phyloP scores from a whole-genome alignment of 1,284 basidiomycete genomes.

The Stereum hirsutum region DNA sequence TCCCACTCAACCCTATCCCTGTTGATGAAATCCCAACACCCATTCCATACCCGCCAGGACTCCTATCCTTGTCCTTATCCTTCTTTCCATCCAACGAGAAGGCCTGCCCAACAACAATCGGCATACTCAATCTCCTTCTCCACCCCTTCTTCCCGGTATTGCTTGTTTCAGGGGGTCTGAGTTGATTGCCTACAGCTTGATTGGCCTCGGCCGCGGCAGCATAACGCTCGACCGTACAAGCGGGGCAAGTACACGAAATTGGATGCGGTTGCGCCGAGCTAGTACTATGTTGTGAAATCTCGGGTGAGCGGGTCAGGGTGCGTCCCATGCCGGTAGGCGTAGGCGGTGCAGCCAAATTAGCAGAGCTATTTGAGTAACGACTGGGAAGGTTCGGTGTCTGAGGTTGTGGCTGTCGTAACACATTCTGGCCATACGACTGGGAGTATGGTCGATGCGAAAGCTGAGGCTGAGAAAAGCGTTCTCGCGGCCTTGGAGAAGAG shows the following conservation, averaged over 20 bases:
- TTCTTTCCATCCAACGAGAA: constrained; percentile 34
- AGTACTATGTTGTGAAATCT: not conserved
- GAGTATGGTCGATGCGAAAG: constrained; percentile 11
- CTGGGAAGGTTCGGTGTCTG: constrained; percentile 7
- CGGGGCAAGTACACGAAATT: constrained; percentile 10
- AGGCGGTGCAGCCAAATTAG: constrained; percentile 28
- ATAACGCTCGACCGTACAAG: constrained; percentile 14
- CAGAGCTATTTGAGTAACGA: constrained; percentile 34
- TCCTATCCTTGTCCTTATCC: not conserved
- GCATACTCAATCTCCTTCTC: constrained; percentile 73
- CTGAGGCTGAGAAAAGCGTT: constrained; percentile 7
- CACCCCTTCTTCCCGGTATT: constrained; percentile 63
- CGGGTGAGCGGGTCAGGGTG: not conserved
- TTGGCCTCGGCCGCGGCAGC: constrained; percentile 25
- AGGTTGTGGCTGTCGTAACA: too few species aligned
- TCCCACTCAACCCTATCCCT: constrained; percentile 2
- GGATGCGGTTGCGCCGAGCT: constrained; percentile 6
- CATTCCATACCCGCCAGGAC: constrained; percentile 10
- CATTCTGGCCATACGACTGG: constrained; percentile 11
- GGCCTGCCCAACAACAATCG: constrained; percentile 45
- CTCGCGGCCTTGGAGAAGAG: constrained; percentile 12
- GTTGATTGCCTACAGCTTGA: too few species aligned
- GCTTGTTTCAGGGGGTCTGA: constrained; percentile 29
- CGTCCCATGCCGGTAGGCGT: constrained; percentile 17
- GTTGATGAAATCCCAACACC: constrained; percentile 16